These are phyloP conservation scores for Cladorrhinum sp. DNA, from an alignment of 2,329 filamentous ascomycete species.

Conservation along the genomic window DNA sequence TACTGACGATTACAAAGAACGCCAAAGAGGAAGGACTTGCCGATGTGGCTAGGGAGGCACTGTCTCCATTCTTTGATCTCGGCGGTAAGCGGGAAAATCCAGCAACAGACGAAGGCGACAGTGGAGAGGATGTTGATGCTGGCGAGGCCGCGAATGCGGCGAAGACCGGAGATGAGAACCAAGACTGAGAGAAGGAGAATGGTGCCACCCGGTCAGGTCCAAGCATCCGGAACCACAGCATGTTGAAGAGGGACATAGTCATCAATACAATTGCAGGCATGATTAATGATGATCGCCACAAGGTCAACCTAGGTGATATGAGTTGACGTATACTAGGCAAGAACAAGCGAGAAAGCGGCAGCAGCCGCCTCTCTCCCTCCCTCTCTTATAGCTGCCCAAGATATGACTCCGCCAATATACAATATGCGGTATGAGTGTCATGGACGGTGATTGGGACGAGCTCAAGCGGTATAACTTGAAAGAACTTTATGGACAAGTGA, in stretches of 20 bases:
- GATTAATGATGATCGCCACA: conserved; percentile 62
- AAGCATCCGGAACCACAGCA: conserved; percentile 70
- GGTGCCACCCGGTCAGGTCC: too few species aligned
- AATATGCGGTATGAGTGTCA: conserved; percentile 75
- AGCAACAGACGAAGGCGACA: conserved; percentile 13
- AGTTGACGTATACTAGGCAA: conserved; percentile 77
- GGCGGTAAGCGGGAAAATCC: conserved; percentile 25
- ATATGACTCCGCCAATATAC: conserved; percentile 36
- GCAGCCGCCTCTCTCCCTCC: not conserved
- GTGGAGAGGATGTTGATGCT: not conserved
- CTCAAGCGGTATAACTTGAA: conserved; percentile 76
- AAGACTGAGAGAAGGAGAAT: conserved; percentile 3
- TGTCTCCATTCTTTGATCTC: conserved; percentile 61
- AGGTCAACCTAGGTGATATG: conserved; percentile 78
- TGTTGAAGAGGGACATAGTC: conserved; percentile 63
- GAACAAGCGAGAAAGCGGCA: conserved; percentile 14
- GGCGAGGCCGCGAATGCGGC: too few species aligned
- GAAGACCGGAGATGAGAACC: conserved; percentile 11
- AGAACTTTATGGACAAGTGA: conserved; percentile 59
- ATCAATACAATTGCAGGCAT: conserved; percentile 69
- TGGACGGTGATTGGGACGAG: conserved; percentile 68
- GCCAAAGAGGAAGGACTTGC: conserved; percentile 67
- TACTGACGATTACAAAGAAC: conserved; percentile 54
- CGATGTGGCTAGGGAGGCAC: conserved; percentile 60
- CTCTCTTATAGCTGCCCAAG: not conserved